phyloP scores from a whole-genome alignment of 2,329 filamentous ascomycete genomes.

The Alternaria metachromatica region DNA sequence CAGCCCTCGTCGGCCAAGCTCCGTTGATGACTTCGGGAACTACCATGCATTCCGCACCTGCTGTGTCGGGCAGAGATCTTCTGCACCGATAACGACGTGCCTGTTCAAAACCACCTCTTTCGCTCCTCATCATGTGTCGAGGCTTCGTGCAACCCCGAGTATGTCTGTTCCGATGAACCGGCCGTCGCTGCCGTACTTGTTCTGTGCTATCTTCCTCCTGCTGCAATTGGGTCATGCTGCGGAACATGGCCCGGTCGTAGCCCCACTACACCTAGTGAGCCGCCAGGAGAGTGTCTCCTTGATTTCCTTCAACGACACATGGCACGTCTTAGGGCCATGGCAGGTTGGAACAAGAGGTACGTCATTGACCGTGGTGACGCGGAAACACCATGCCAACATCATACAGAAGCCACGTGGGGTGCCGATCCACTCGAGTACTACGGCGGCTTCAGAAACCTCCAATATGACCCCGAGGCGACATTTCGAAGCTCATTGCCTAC shows the following conservation, averaged over 20 bases:
- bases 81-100: background rate
- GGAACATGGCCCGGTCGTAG: slow-evolving; percentile 26
- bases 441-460: slow-evolving; percentile 60
- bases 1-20: slow-evolving; percentile 22
- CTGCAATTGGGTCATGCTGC: slow-evolving; percentile 23
- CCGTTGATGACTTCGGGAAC: background rate
- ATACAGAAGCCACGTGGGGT: slow-evolving; percentile 63
- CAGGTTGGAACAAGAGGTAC: slow-evolving; percentile 65
- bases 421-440: slow-evolving; percentile 62
- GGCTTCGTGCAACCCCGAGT: background rate
- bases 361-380: slow-evolving; percentile 14
- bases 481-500: slow-evolving; percentile 60
- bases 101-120: background rate
- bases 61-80: slow-evolving; percentile 2
- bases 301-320: slow-evolving; percentile 48
- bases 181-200: slow-evolving; percentile 7
- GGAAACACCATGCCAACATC: slow-evolving; percentile 17
- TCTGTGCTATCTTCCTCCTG: slow-evolving; percentile 9
- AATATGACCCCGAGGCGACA: slow-evolving; percentile 49
- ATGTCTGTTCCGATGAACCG: slow-evolving; percentile 6
- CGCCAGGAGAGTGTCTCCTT: slow-evolving; percentile 16
- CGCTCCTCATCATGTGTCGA: background rate
- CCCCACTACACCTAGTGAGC: slow-evolving; percentile 11
- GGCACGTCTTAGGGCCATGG: slow-evolving; percentile 65
- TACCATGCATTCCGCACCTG: slow-evolving; percentile 7